Evolutionary conservation across 805 yeast genomes (phyloP).

Genomic region (Komagataella pseudopastoris): DNA sequence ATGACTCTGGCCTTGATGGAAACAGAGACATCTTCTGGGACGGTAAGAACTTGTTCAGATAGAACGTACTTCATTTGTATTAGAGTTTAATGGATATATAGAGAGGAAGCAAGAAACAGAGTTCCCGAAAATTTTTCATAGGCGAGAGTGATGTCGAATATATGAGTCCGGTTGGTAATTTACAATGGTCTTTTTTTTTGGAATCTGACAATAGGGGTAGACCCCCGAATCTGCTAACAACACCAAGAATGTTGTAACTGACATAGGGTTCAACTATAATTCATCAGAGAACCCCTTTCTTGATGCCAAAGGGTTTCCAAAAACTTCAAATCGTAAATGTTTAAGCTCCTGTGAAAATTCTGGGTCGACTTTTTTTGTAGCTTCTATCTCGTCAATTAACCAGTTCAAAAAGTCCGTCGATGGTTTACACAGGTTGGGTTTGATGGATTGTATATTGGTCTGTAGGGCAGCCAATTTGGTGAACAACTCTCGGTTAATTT

Average conservation of each 20-base stretch:
- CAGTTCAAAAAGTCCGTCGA: constrained; percentile 41
- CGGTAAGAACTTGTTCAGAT: constrained; percentile 41
- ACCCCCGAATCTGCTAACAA: background rate
- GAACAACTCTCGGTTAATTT: background rate
- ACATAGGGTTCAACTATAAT: constrained; percentile 12
- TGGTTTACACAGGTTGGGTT: constrained; percentile 9
- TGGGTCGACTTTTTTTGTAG: constrained; percentile 12
- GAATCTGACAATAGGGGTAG: too few species aligned
- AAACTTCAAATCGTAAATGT: constrained; percentile 21
- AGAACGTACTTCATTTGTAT: constrained; percentile 44
- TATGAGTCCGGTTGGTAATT: background rate
- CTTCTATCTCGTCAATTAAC: constrained; percentile 36
- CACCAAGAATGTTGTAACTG: background rate
- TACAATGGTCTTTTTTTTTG: background rate
- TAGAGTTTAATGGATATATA: background rate
- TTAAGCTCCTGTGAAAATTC: constrained; percentile 15
- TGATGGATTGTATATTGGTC: background rate
- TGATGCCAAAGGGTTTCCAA: constrained; percentile 66
- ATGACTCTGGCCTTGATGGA: constrained; percentile 83
- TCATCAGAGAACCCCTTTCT: constrained; percentile 49
- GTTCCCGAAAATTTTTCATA: background rate
- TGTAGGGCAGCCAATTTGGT: background rate
- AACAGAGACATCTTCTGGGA: constrained; percentile 90
- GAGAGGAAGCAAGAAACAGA: background rate
- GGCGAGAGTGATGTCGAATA: background rate